Percentiles rank a stretch among this genome's conserved stretches.
phyloP scores from a whole-genome alignment of 2,329 filamentous ascomycete species.

The Penicillium aurantiogriseum region DNA sequence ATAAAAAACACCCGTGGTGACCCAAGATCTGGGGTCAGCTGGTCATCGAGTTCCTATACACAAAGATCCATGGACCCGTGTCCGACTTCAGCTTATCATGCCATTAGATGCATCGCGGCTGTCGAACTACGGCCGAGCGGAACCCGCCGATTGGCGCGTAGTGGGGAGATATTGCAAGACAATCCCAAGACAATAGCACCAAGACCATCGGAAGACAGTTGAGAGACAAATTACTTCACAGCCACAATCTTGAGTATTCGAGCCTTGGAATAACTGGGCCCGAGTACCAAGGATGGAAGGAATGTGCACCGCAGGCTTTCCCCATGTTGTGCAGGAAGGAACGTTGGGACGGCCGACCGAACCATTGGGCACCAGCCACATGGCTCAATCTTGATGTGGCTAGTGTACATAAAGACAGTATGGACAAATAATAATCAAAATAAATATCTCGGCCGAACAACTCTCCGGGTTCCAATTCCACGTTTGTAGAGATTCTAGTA shows the following conservation, averaged over 20 bases:
- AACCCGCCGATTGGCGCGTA: constrained; percentile 8
- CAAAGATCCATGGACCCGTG: constrained; percentile 6
- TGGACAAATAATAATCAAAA: neutral
- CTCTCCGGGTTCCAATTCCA: neutral
- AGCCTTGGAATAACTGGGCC: neutral
- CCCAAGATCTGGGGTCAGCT: constrained; percentile 9
- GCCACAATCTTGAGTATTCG: neutral
- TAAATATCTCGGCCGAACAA: neutral
- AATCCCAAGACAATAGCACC: neutral
- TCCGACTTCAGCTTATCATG: constrained; percentile 7
- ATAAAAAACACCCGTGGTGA: neutral
- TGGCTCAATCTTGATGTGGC: constrained; percentile 6
- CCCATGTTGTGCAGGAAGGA: neutral
- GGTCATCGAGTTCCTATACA: neutral
- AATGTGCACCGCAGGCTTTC: neutral
- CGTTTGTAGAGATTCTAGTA: neutral
- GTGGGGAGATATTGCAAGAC: constrained; percentile 5
- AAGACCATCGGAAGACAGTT: constrained; percentile 4
- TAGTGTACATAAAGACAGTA: neutral
- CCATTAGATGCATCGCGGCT: constrained; percentile 5
- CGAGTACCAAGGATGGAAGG: neutral
- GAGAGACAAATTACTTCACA: constrained; percentile 1
- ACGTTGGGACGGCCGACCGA: constrained; percentile 7
- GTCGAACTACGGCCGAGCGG: constrained; percentile 8
- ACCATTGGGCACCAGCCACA: constrained; percentile 7